Evolutionary conservation across 2,329 filamentous ascomycete genomes (phyloP), one percentile per base, ranked within the genome.

Genomic region (Biscogniauxia marginata): DNA sequence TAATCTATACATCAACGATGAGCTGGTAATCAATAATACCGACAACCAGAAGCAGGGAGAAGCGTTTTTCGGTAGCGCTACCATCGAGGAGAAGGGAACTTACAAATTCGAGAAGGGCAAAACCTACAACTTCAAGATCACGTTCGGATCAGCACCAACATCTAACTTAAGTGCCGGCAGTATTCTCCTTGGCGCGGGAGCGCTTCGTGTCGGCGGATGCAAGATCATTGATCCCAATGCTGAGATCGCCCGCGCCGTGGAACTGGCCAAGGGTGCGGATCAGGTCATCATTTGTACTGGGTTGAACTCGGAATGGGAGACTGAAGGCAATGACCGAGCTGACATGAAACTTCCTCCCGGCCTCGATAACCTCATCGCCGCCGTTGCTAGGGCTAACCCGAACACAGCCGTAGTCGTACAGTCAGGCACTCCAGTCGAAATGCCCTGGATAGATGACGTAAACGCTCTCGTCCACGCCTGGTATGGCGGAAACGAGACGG

Each of bases 401-500:
- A 86, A 86, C 54, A 87, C 88, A 1, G 84, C 85, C 1, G 84
- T 95, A 1, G 86, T 93, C 1, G 85, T 90, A 68, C 90, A 93
- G 65, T 90, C 88, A 0, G 90, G 90, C 34, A 91, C 89, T 0
- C 89, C 90, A 0, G 82, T 90, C 21, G 79, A 82, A 53, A 87
- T 91, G 86, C 87, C 88, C 0, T 90, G 87, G 87, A 77, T 83
- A 1, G 69, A 76, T 16, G 72, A 79, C 25, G 82, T 83, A 2
- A 70, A 74, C 7, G 83, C 85, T 1, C 75, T 93, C 1, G 68
- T 92, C 1, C 88, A 93, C 66, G 89, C 89, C 7, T 95, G 90
- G 89, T 95, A 92, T 66, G 89, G 90, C 58, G 90, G 91, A n/a
- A 91, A 95, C 66, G 90, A 95, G 75, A 88, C 87, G 4, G 91